Base-by-base conservation (phyloP, 306 rosid genomes). In the Ormosia semicastrata region DNA sequence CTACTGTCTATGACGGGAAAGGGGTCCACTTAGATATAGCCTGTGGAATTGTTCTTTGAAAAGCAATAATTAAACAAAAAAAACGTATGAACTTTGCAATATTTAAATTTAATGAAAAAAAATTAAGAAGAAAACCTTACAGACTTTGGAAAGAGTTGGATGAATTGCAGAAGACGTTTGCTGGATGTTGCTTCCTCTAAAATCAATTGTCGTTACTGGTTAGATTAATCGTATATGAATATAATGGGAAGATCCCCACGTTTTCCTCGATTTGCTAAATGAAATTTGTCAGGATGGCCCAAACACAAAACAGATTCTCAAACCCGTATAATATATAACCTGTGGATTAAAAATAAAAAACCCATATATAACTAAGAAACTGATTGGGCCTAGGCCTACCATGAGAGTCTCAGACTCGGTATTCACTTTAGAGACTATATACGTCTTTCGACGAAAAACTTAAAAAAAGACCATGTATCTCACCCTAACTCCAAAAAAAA, bases 1-100 rank as follows among this genome's bases (percentile, higher is more conserved):
- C 76, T 71, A 32, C 40, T 47, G 63, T 77, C 85, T 76, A 66
- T 81, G 53, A 85, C 60, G 2, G n/a, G 72, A 84, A 74, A 82
- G 64, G 84, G 77, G 41, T 1, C 0, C 77, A 79, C 71, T 39
- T 49, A 29, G 81, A 71, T 24, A 68, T 67, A 40, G 82, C 73
- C 41, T 53, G 86, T 73, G 80, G 49, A 41, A 78, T 80, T 78
- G 77, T 29, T 15, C 4, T 12, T 49, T 11, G 41, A 32, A 59
- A 64, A 15, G 72, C 53, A 12, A 64, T 49, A 29, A 79, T 65
- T 79, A 59, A 71, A 75, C 66, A 63, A 11, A 81, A 76, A 54
- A 18, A 0, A 40, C 8, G 3, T 0, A 24, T 24, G 57, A 78
- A 34, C 72, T 39, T 72, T 10, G 29, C 33, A 24, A 4, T 24